Evolutionary conservation across 345 rosid species (phyloP).

Genomic region (Fremontodendron californicum): DNA sequence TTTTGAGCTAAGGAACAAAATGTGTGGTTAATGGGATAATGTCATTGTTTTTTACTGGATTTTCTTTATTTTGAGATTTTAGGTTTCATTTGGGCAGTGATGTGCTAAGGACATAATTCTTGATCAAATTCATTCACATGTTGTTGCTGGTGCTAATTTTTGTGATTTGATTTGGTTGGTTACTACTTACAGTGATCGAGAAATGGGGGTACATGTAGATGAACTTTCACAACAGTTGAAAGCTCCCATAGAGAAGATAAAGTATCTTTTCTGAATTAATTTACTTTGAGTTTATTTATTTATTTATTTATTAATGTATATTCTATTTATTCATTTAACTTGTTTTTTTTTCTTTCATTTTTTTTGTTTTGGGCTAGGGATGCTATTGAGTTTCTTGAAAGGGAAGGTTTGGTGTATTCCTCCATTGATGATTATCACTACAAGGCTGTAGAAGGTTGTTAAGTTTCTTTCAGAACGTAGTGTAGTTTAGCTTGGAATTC

Average conservation of each 20-base stretch:
- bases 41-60: background rate
- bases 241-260: constrained; percentile 69
- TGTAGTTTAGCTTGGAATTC: background rate
- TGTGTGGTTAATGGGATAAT: too few relatives aligned
- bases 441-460: constrained; percentile 61
- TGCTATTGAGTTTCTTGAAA: constrained; percentile 70
- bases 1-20: background rate
- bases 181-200: constrained; percentile 51
- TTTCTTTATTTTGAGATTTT: background rate
- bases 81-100: background rate
- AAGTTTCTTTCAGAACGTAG: background rate
- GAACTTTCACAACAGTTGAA: constrained; percentile 73
- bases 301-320: background rate
- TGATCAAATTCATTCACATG: background rate
- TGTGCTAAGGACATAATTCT: background rate
- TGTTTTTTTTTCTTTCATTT: background rate
- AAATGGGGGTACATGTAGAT: constrained; percentile 76
- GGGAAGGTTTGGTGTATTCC: constrained; percentile 87
- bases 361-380: constrained; percentile 33
- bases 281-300: background rate
- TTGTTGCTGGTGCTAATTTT: background rate
- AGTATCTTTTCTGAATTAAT: constrained; percentile 35
- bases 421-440: constrained; percentile 91
- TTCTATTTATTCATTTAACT: background rate
- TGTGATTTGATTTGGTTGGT: background rate